A percentile compares a stretch with the other conserved stretches of the same genome.
Evolutionary conservation across 305 asterid species (phyloP).

Genomic region (Fraxinus baroniana): DNA sequence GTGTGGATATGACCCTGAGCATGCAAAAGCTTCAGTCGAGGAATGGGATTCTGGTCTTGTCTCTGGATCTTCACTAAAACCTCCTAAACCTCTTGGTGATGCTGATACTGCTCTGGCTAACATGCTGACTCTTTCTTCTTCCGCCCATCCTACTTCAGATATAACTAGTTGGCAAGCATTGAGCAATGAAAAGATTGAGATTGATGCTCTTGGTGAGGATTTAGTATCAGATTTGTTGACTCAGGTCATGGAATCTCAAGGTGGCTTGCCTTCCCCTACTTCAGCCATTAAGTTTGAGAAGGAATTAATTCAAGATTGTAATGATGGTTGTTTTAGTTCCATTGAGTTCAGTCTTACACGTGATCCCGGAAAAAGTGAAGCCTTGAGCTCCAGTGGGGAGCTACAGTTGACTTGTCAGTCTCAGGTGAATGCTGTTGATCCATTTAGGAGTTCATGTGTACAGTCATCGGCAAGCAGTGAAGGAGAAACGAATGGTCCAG

Average conservation of each 20-base stretch:
- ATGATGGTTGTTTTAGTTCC: conserved; percentile 25
- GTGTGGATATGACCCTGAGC: neutral
- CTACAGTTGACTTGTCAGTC: conserved; percentile 37
- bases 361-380: conserved; percentile 30
- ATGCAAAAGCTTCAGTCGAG: conserved; percentile 2
- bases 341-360: conserved; percentile 25
- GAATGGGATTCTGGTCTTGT: conserved; percentile 43
- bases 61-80: conserved; percentile 36
- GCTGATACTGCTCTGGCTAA: conserved; percentile 25
- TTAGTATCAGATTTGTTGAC: conserved; percentile 54
- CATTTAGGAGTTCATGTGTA: conserved; percentile 42
- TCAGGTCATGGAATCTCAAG: conserved; percentile 43
- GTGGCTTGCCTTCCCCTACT: conserved; percentile 34
- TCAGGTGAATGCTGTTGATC: conserved; percentile 40
- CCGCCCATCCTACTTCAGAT: conserved; percentile 33
- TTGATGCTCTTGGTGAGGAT: conserved; percentile 52
- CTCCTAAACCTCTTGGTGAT: conserved; percentile 35
- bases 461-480: conserved; percentile 65
- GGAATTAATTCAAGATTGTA: conserved; percentile 28
- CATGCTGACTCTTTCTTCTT: conserved; percentile 29
- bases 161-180: conserved; percentile 34
- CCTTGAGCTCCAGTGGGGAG: conserved; percentile 31
- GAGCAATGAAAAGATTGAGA: conserved; percentile 36
- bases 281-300: conserved; percentile 28
- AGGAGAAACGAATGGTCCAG: conserved; percentile 57